Evolutionary conservation across 495 filamentous ascomycete species (phyloP), one percentile per base, ranked within the genome.

Genomic region (Evansstolkia leycettana): DNA sequence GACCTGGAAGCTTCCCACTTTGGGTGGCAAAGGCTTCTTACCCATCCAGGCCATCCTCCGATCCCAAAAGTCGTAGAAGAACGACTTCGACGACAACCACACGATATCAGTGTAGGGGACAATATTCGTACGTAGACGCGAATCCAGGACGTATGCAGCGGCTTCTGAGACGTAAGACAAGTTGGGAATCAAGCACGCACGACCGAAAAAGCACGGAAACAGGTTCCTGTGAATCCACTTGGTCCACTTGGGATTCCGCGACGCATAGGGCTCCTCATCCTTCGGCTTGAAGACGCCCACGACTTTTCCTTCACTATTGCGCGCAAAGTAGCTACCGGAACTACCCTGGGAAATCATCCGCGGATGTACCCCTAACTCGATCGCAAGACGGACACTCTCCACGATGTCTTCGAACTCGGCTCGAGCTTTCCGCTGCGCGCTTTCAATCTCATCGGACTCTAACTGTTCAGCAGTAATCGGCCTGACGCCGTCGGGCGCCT

Each of bases 271-370:
- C 57, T 99, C 90, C 57, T 99, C 90, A 54, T 99, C 90, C 60
- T 99, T 99, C 24, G 90, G 90, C 55, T 99, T 99, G 58, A 99
- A 96, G 7, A 99, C 92, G 16, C 87, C 90, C 11, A 99, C 85
- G 10, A 94, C 80, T 58, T 92, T 94, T 13, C 90, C 90, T 14
- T 90, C 78, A 17, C 67, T 75, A 48, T 94, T 89, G 40, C 87
- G 71, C 34, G 90, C 92, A 69, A 96, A 99, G 63, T 99, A 99
- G 55, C 86, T 94, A 8, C 90, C 90, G 4, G 88, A 95, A 56
- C 86, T 94, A 17, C 90, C 90, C 58, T 99, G 88, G 1, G 88
- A 77, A 37, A 99, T 99, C 74, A 96, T 81, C 36, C 80, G 84
- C 15, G 90, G 90, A 54, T 99, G 92, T 31, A 88, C 76, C 20